Base-by-base conservation (phyloP, 139 green algal species). In the Chlamydomonas eustigma region DNA sequence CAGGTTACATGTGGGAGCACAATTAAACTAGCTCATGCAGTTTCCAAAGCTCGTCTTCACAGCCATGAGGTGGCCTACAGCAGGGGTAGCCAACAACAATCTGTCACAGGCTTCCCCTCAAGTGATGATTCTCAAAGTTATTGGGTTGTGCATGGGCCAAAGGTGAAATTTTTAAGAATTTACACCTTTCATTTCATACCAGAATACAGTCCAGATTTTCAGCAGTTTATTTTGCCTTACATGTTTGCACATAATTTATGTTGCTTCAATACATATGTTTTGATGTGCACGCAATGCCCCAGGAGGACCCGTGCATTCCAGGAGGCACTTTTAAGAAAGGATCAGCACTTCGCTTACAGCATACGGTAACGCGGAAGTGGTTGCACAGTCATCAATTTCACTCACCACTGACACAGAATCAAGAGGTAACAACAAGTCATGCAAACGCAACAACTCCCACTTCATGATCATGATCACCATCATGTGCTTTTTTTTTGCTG, bases 341-440 rank as follows among this genome's bases (percentile, higher is more conserved):
- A 25, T 36, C 50, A 30, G 34, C 51, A 5, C 33, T 98, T 6
- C 75, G 91, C 28, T 80, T 98, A 70, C 90, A 94, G 80, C 94
- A 98, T 51, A 52, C 79, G 2, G 38, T 37, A 6, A 97, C 94
- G 1, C 74, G 84, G n/a, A 93, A 88, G 63, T 98, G 94, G 94
- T 84, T 98, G 37, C 94, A 98, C 81, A 92, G 82, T 73, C 94
- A 98, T 79, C n/a, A 82, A 3, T 94, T 93, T 76, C 37, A 85
- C 12, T 97, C 91, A 2, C 94, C 94, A 0, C 81, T 98, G 2
- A 92, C 88, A 3, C 77, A 82, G 71, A 93, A 96, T 44, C 91
- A 95, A 38, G 94, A 98, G 87, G 91, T 93, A 51, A 70, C 5
- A 70, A 32, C 25, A 18, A n/a, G n/a, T n/a, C n/a, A n/a, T n/a